Percentiles rank a stretch among this genome's conserved stretches.
Evolutionary conservation across 2,329 filamentous ascomycete genomes (phyloP).

Genomic region (Pseudocercospora cruenta): DNA sequence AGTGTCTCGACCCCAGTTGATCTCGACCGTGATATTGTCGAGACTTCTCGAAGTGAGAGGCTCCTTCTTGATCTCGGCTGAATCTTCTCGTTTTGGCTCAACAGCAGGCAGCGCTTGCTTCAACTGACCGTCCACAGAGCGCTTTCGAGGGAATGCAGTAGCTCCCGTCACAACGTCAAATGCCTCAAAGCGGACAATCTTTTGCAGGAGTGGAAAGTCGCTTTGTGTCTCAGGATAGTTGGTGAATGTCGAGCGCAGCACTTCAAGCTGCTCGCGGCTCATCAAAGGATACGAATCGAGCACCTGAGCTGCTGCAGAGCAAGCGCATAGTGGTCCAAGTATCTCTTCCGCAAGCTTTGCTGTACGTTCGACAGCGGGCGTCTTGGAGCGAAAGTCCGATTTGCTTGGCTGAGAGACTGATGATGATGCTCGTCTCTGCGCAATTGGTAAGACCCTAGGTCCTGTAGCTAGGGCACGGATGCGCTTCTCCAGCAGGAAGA

Average conservation of each 20-base stretch:
- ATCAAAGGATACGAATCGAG: slow-evolving; percentile 5
- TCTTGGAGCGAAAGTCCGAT: not conserved
- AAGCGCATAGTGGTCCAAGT: slow-evolving; percentile 12
- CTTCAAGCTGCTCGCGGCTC: slow-evolving; percentile 4
- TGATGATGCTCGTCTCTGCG: not conserved
- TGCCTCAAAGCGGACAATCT: slow-evolving; percentile 2
- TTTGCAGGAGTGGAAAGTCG: slow-evolving; percentile 8
- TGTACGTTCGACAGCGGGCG: not conserved
- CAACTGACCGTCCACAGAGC: not conserved
- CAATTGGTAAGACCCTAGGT: not conserved
- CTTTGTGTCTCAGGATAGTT: slow-evolving; percentile 10
- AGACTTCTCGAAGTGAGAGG: slow-evolving; percentile 4
- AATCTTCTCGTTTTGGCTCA: slow-evolving; percentile 1
- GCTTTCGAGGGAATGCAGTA: not conserved
- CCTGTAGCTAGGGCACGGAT: not conserved
- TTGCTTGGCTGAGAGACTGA: not conserved
- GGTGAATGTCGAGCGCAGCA: slow-evolving; percentile 2
- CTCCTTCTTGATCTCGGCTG: slow-evolving; percentile 1
- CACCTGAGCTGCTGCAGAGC: slow-evolving; percentile 10
- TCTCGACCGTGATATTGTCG: slow-evolving; percentile 19
- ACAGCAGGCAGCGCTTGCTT: not conserved
- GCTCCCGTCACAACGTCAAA: not conserved
- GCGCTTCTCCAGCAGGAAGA: slow-evolving; percentile 6
- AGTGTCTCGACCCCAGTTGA: slow-evolving; percentile 21
- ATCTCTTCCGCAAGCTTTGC: slow-evolving; percentile 12